These are phyloP conservation scores for Yamadazyma pseudoaaseri DNA, from an alignment of 1,139 yeast species.

Conservation along the genomic window DNA sequence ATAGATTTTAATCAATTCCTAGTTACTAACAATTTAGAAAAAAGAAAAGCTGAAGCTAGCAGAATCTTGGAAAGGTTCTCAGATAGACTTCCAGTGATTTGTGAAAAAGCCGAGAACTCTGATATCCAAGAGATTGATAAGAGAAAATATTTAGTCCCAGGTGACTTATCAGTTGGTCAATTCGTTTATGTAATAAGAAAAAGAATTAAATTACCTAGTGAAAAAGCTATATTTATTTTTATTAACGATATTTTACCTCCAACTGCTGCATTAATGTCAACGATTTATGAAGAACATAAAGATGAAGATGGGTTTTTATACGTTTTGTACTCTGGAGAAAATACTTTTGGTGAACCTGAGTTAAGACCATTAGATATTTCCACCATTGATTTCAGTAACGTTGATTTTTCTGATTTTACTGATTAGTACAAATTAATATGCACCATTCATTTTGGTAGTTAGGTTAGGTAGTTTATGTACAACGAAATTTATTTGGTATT, in stretches of 20 bases:
- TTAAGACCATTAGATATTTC: constrained; percentile 23
- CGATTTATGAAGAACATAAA: constrained; percentile 93
- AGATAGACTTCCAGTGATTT: constrained; percentile 94
- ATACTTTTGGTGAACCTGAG: constrained; percentile 61
- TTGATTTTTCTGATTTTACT: constrained; percentile 6
- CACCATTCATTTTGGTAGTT: background rate
- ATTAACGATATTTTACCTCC: constrained; percentile 97
- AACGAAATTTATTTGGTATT: background rate
- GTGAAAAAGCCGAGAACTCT: constrained; percentile 96
- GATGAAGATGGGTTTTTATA: constrained; percentile 97
- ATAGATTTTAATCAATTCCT: too few relatives aligned
- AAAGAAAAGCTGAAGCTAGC: constrained; percentile 93
- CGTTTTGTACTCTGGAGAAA: constrained; percentile 86
- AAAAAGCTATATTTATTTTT: constrained; percentile 95
- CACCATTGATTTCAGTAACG: constrained; percentile 11
- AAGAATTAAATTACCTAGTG: constrained; percentile 93
- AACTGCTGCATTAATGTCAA: constrained; percentile 93
- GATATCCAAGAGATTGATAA: constrained; percentile 96
- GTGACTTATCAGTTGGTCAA: constrained; percentile 95
- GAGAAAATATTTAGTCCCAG: constrained; percentile 94
- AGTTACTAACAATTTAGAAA: constrained; percentile 46
- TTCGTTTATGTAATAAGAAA: constrained; percentile 96
- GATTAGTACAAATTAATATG: background rate
- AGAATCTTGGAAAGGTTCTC: constrained; percentile 86
- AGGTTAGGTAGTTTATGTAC: constrained; percentile 1